Conservation (phyloP, 768 basidiomycete species). For the Mycena metata region DNA sequence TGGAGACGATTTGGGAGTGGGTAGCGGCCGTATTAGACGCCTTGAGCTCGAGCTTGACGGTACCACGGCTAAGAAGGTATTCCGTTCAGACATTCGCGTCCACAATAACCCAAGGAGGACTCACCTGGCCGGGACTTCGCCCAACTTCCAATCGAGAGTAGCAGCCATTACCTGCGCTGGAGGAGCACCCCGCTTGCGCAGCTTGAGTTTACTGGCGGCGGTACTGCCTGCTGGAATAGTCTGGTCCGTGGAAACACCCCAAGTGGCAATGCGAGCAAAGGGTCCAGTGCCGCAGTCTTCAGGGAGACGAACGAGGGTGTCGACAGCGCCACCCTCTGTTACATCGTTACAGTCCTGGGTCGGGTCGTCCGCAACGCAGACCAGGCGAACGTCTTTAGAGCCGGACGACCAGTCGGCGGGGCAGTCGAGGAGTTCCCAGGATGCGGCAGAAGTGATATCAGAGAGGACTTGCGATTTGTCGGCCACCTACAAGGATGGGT, state of each 20-base stretch:
- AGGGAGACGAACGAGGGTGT: slow-evolving; percentile 21
- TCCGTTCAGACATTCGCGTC: slow-evolving; percentile 6
- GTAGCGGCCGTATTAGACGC: slow-evolving; percentile 16
- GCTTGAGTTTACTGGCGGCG: slow-evolving; percentile 13
- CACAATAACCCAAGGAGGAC: slow-evolving; percentile 8
- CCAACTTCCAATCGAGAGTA: slow-evolving; percentile 16
- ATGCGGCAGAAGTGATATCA: slow-evolving; percentile 17
- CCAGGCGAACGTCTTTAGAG: slow-evolving; percentile 16
- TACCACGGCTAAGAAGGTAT: slow-evolving; percentile 8
- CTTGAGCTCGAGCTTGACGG: slow-evolving; percentile 21
- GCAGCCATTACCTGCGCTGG: slow-evolving; percentile 19
- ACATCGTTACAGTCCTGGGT: slow-evolving; percentile 15
- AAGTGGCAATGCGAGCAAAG: slow-evolving; percentile 13
- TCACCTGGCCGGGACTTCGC: slow-evolving; percentile 5
- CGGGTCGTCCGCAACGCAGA: slow-evolving; percentile 15
- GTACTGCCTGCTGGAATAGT: slow-evolving; percentile 2
- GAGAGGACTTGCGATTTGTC: slow-evolving; percentile 6
- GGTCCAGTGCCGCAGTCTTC: slow-evolving; percentile 24
- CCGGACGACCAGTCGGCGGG: slow-evolving; percentile 16
- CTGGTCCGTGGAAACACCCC: slow-evolving; percentile 6
- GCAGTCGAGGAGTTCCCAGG: slow-evolving; percentile 24
- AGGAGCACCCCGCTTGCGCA: slow-evolving; percentile 19
- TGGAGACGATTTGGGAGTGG: slow-evolving; percentile 11
- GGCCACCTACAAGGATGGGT: no score
- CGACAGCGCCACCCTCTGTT: slow-evolving; percentile 9